These are phyloP conservation scores for Ceratobasidium sp. DNA, from an alignment of 1,284 basidiomycete genomes.

Conservation along the genomic window DNA sequence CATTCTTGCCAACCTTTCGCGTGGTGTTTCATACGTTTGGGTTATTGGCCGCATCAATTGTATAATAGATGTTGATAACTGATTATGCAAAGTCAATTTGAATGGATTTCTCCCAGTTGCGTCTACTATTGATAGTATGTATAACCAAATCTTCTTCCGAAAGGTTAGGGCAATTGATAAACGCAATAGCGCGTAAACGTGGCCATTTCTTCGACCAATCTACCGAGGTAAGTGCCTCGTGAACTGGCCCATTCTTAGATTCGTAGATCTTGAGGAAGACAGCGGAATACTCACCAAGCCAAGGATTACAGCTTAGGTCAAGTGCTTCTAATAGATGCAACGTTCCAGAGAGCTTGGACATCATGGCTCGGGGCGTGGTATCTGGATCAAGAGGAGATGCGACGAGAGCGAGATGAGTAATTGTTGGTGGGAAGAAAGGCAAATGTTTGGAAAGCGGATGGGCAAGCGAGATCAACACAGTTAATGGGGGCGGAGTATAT, in stretches of 20 bases:
- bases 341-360: conserved; percentile 11
- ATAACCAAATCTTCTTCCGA: not conserved
- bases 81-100: conserved; percentile 25
- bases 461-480: conserved; percentile 1
- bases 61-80: conserved; percentile 11
- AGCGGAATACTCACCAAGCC: conserved; percentile 4
- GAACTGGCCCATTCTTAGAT: not conserved
- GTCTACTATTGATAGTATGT: conserved; percentile 13
- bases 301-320: conserved; percentile 29
- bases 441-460: conserved; percentile 28
- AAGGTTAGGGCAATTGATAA: conserved; percentile 19
- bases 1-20: not conserved
- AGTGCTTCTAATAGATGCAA: conserved; percentile 21
- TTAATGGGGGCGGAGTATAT: conserved; percentile 16
- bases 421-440: conserved; percentile 16
- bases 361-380: conserved; percentile 13
- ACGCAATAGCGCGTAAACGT: conserved; percentile 11
- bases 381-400: conserved; percentile 26
- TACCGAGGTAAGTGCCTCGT: not conserved
- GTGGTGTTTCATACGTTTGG: not conserved
- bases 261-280: not conserved
- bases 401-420: conserved; percentile 25
- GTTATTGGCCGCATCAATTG: conserved; percentile 5
- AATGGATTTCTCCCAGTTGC: conserved; percentile 28
- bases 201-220: conserved; percentile 24